Evolutionary conservation across 176 grass and related monocot species (phyloP).

Genomic region (Chloris gayana): DNA sequence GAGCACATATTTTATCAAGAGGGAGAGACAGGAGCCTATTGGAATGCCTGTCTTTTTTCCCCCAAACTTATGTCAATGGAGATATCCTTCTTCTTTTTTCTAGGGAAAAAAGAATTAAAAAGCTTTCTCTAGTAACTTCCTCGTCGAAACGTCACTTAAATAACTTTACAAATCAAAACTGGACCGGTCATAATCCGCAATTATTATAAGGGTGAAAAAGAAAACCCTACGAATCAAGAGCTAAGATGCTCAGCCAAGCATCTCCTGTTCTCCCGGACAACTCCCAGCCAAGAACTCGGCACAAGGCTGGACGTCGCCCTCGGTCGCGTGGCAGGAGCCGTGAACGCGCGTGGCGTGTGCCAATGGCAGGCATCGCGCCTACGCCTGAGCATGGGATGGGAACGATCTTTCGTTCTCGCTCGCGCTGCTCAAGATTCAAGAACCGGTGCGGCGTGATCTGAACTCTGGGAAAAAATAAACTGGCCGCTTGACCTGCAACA

Average conservation of each 20-base stretch:
- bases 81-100: background rate
- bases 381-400: background rate
- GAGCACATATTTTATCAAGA: no score
- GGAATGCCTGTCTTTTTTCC: no score
- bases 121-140: background rate
- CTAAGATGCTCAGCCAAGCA: background rate
- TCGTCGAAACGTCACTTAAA: background rate
- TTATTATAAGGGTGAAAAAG: background rate
- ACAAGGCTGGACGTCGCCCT: conserved; percentile 19
- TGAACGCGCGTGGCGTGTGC: background rate
- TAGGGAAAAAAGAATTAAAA: background rate
- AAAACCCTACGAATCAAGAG: background rate
- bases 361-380: background rate
- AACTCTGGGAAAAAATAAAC: background rate
- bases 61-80: background rate
- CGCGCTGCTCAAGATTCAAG: background rate
- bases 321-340: conserved; percentile 1
- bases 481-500: conserved; percentile 2
- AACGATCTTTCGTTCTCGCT: background rate
- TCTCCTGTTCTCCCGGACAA: background rate
- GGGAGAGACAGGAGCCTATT: no score
- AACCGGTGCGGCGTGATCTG: background rate
- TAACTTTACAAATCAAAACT: background rate
- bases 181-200: background rate
- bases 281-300: background rate